phyloP scores from a whole-genome alignment of 371 early-diverging fungal genomes.

The Fennellomyces sp. region DNA sequence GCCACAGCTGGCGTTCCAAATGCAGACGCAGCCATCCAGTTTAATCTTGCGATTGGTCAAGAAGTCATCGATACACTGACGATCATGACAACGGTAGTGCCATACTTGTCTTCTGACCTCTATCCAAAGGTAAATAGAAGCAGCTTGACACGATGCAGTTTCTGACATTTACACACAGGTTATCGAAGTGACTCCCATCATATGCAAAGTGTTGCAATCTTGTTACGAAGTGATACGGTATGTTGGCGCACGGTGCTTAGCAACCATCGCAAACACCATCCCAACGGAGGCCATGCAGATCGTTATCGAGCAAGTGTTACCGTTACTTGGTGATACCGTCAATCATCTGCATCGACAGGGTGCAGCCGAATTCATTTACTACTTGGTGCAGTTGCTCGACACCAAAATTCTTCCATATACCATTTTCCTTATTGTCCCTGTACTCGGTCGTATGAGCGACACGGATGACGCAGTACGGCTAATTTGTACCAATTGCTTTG shows the following conservation, averaged over 20 bases:
- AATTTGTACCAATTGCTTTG: constrained; percentile 91
- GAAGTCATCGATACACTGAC: constrained; percentile 81
- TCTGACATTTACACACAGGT: constrained; percentile 27
- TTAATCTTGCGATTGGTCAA: constrained; percentile 56
- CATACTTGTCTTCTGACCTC: constrained; percentile 60
- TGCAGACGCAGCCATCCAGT: constrained; percentile 33
- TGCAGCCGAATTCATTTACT: constrained; percentile 76
- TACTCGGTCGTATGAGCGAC: constrained; percentile 98
- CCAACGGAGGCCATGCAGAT: constrained; percentile 77
- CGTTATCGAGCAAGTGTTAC: constrained; percentile 79
- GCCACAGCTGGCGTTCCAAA: constrained; percentile 12
- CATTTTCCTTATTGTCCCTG: constrained; percentile 93
- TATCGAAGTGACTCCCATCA: constrained; percentile 62
- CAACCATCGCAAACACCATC: constrained; percentile 70
- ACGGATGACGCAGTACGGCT: constrained; percentile 86
- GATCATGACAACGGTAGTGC: constrained; percentile 69
- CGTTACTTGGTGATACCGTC: constrained; percentile 76
- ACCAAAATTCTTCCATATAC: constrained; percentile 89
- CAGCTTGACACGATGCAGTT: not conserved
- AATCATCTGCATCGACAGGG: constrained; percentile 83
- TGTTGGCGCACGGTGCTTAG: constrained; percentile 80
- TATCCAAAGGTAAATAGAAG: constrained; percentile 22
- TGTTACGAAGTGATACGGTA: constrained; percentile 79
- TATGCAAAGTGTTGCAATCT: constrained; percentile 68
- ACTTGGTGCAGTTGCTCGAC: constrained; percentile 71